Evolutionary conservation across 306 rosid genomes (phyloP), one percentile per base, ranked within the genome.

Genomic region (Corylus heterophylla): DNA sequence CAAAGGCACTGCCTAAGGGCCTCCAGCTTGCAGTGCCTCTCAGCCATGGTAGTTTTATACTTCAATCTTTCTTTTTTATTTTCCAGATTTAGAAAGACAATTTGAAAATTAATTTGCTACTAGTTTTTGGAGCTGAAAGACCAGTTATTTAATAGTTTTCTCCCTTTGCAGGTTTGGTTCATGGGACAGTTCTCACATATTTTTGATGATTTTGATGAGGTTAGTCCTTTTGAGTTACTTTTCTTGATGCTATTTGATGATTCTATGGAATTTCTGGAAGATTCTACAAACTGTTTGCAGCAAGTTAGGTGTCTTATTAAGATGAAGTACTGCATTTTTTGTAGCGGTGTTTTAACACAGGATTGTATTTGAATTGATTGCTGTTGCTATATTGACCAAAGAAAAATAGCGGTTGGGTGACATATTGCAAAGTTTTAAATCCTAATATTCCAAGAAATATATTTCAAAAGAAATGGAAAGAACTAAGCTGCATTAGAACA

Each of bases 11-110:
- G 88, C 85, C 82, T 96, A 90, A 90, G 94, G 84, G 98, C 98
- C 44, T 88, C 96, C 74, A 90, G 98, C 84, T 89, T 96, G 92
- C 99, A 96, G 78, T 96, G 99, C 89, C 91, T 96, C 78, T 89
- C 98, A 31, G 99, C 99, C 79, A 91, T 96, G 99, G 99, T 93
- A 90, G 58, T 37, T 47, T 51, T 13, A 48, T 78, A 75, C 54
- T 78, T 68, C 44, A 64, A 42, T 44, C 22, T 37, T 37, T 16
- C 55, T 18, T 80, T 25, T 66, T 51, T 25, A 29, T 63, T n/a
- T 70, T 69, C 54, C 54, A 47, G 61, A 31, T 79, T 78, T 69
- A 39, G 58, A 14, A 22, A 64, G 18, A 25, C 12, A 37, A 70
- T 68, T 68, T 16, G 62, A 71, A 71, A 64, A 71, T 59, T 7